Evolutionary conservation across 257 asterid species (phyloP), one percentile per base, ranked within the genome.

Genomic region (Schizonepeta tenuifolia): DNA sequence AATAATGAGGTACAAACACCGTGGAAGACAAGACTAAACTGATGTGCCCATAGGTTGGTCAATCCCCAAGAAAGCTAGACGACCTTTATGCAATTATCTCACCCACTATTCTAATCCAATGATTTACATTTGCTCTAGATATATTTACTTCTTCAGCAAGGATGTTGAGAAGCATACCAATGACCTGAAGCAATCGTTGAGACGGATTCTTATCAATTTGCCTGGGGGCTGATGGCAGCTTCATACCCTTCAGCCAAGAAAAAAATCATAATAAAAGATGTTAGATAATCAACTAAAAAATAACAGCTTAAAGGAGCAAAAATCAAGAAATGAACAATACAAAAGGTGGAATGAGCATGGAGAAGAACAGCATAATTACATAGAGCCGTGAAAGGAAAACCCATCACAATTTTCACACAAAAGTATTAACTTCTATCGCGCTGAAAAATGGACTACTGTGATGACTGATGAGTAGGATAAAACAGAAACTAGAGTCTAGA

Each of bases 171-270:
- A 66, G 75, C 94, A 82, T 93, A 91, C 99, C 99, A 40, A 80
- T 79, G 80, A 94, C 89, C 87, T 94, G 96, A 82, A 94, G 99
- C 79, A 94, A 71, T 53, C 99, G 86, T 61, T 81, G 91, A 14
- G 96, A 82, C 67, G 89, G 90, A 80, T 76, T 81, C 84, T 86
- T 91, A 65, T 94, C 98, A 60, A 77, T 73, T 68, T 84, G 96
- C 78, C 86, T 82, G 5, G 91, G 86, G 55, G 79, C 91, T 18
- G 93, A 82, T 58, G 96, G 86, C 72, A 82, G 76, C 86, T 86
- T 94, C 76, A 46, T 15, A 74, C 73, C 93, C 98, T 94, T 77
- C 64, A 73, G 58, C 75, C 77, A 85, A 36, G 40, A 77, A 83
- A 77, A 35, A 28, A 65, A 68, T 64, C 40, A 77, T 70, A 75